Base-by-base conservation (phyloP, 2,329 filamentous ascomycete species). In the Rutstroemia sp. region DNA sequence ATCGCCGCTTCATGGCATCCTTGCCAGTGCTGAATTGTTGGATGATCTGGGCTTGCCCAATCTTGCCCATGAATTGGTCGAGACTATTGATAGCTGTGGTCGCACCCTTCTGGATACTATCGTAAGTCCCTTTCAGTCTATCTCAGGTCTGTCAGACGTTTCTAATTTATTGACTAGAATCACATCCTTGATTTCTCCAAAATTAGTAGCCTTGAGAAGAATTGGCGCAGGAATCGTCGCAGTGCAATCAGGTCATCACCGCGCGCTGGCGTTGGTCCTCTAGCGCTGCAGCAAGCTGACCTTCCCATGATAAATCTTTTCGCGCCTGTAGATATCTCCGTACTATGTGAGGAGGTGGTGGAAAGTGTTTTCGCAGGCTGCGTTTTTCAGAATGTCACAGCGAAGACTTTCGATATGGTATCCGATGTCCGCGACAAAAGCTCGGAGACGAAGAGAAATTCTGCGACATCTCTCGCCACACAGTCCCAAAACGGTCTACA, bases 1-100 rank as follows among this genome's bases (percentile, higher is more conserved):
- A 34, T 80, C 76, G 4, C 80, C 80, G 0, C 65, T 83, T 2
- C 79, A 83, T 58, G 80, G 80, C 1, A 81, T 83, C 44, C 67
- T 83, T 0, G 78, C 77, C 0, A 80, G 70, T 60, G 71, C 73
- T 1, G 77, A 79, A 54, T 75, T 80, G 41, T 67, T 82, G 3
- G 71, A 72, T 12, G 76, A 78, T 16, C 74, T 74, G 7, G 63
- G 61, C 16, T 57, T 64, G 27, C 62, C 67, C 16, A 63, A 66
- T 6, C 65, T 68, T 49, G 64, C 69, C 47, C 64, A 61, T 39
- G 59, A 63, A 12, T 53, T 68, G 19, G 68, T 72, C 8, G 68
- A 71, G 23, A 72, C 70, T 0, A 70, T 73, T 34, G 66, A 71
- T 48, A 69, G 65, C 41, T 73, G 71, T 60, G 69, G 70, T 0